A percentile compares a stretch with the other conserved stretches of the same genome.
These are phyloP conservation scores for Megacollybia marginata DNA, from an alignment of 768 basidiomycete genomes.

Conservation along the genomic window DNA sequence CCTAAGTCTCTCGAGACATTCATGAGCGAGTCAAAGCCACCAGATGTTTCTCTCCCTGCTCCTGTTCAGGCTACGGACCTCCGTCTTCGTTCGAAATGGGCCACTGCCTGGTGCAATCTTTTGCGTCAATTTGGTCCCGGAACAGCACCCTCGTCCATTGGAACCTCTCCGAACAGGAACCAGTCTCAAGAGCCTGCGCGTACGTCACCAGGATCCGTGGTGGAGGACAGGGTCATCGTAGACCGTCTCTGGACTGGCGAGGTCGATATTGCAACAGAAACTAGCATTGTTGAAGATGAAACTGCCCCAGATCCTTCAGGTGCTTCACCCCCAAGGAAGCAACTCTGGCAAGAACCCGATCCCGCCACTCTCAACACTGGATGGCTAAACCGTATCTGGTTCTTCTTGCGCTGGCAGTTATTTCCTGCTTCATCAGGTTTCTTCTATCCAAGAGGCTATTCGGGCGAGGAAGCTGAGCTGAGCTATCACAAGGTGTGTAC, in stretches of 20 bases:
- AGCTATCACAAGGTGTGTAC: background rate
- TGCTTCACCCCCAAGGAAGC: background rate
- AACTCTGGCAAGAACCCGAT: background rate
- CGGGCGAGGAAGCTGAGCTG: background rate
- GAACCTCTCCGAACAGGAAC: no score
- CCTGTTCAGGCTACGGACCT: no score
- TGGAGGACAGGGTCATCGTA: background rate
- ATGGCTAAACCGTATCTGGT: background rate
- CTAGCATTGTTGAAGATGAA: background rate
- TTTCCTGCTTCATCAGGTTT: background rate
- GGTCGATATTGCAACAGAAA: background rate
- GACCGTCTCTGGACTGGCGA: background rate
- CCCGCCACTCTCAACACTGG: background rate
- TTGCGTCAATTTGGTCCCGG: no score
- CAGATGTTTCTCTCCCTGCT: no score
- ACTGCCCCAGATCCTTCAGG: background rate
- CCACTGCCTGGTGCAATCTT: no score
- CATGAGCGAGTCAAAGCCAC: no score
- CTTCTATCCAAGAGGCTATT: slow-evolving; percentile 1
- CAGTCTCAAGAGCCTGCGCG: background rate
- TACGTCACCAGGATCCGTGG: background rate
- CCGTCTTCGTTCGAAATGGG: no score
- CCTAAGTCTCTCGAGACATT: no score
- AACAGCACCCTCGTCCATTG: no score
- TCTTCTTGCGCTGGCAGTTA: background rate